Evolutionary conservation across 2,329 filamentous ascomycete species (phyloP).

Genomic region (Penicillium sp.): DNA sequence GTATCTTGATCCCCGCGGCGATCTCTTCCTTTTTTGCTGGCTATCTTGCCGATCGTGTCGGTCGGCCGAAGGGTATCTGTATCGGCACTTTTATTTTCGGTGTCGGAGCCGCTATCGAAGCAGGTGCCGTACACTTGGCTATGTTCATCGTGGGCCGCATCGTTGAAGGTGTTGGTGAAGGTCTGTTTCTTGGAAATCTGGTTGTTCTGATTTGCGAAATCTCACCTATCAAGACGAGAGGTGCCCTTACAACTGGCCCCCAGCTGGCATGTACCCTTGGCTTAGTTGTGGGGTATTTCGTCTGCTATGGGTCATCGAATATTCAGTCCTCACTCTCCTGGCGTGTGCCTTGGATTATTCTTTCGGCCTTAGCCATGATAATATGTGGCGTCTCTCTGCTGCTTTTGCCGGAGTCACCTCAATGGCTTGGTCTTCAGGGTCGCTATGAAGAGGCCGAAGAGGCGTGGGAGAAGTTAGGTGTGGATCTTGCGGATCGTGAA

Average conservation of each 20-base stretch:
- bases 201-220: slow-evolving; percentile 63
- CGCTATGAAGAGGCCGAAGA: slow-evolving; percentile 47
- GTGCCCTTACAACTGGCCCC: slow-evolving; percentile 53
- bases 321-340: slow-evolving; percentile 54
- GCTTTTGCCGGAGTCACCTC: slow-evolving; percentile 56
- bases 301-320: slow-evolving; percentile 56
- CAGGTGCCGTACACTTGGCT: slow-evolving; percentile 46
- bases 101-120: slow-evolving; percentile 56
- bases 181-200: slow-evolving; percentile 57
- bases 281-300: slow-evolving; percentile 59
- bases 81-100: slow-evolving; percentile 56
- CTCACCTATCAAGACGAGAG: slow-evolving; percentile 53
- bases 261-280: slow-evolving; percentile 56
- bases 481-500: slow-evolving; percentile 49
- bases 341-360: slow-evolving; percentile 57
- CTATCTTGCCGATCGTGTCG: slow-evolving; percentile 53
- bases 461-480: slow-evolving; percentile 45
- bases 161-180: slow-evolving; percentile 60
- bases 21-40: slow-evolving; percentile 60
- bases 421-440: slow-evolving; percentile 56
- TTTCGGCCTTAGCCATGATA: slow-evolving; percentile 42
- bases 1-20: slow-evolving; percentile 59
- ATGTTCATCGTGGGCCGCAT: slow-evolving; percentile 58
- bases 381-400: slow-evolving; percentile 42
- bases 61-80: slow-evolving; percentile 51